Evolutionary conservation across 2,329 filamentous ascomycete genomes (phyloP).

Genomic region (Penicillium sclerotigenum): DNA sequence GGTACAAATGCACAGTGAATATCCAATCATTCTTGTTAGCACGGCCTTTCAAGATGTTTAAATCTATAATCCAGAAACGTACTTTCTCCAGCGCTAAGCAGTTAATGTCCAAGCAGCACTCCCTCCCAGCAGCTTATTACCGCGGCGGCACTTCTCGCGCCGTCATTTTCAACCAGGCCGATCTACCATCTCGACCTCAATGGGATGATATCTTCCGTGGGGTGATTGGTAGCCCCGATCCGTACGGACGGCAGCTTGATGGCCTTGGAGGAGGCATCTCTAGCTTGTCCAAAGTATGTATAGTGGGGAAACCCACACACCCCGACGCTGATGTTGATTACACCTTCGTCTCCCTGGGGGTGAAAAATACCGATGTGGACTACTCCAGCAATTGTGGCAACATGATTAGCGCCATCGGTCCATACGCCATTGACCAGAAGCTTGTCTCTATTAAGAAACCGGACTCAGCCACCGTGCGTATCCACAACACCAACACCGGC

Average conservation of each 20-base stretch:
- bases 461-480: constrained; percentile 49
- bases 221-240: constrained; percentile 64
- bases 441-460: constrained; percentile 32
- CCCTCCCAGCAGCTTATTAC: constrained; percentile 57
- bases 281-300: constrained; percentile 67
- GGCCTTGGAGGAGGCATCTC: constrained; percentile 69
- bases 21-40: no score
- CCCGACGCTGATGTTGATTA: constrained; percentile 61
- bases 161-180: constrained; percentile 54
- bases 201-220: constrained; percentile 57
- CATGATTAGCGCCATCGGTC: constrained; percentile 65
- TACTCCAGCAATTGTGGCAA: constrained; percentile 71
- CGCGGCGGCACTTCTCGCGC: constrained; percentile 67
- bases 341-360: constrained; percentile 67
- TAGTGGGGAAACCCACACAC: constrained; percentile 55
- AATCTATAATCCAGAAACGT: no score
- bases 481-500: constrained; percentile 69
- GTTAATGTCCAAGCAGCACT: constrained; percentile 23
- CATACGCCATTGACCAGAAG: constrained; percentile 55
- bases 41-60: no score
- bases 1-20: no score
- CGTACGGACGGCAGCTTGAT: constrained; percentile 65
- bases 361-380: constrained; percentile 60
- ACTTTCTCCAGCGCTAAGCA: no score
- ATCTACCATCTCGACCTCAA: constrained; percentile 48